These are phyloP conservation scores for Dothiorella sarmentorum DNA, from an alignment of 2,329 filamentous ascomycete genomes.

Conservation along the genomic window DNA sequence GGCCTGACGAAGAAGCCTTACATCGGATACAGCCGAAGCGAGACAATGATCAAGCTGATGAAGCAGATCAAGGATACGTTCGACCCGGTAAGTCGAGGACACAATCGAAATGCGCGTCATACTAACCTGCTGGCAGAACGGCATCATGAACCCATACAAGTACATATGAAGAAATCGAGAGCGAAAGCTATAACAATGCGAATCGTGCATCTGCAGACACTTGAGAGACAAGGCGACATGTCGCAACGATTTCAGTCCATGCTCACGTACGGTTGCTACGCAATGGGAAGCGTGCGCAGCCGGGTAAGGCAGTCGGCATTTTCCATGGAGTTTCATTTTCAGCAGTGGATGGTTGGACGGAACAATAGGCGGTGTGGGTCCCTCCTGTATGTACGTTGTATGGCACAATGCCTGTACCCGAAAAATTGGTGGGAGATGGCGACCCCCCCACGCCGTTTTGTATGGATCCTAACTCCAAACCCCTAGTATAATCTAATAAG, in stretches of 20 bases:
- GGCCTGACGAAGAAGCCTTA: constrained; percentile 95
- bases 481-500: too few species aligned
- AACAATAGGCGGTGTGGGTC: background rate
- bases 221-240: too few species aligned
- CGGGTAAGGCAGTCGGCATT: background rate
- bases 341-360: background rate
- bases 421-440: too few species aligned
- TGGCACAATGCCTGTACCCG: too few species aligned
- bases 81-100: constrained; percentile 69
- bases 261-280: background rate
- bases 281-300: background rate
- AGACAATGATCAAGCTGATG: constrained; percentile 87
- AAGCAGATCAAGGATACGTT: constrained; percentile 91
- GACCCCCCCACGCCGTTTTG: too few species aligned
- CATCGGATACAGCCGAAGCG: constrained; percentile 86
- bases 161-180: constrained; percentile 62
- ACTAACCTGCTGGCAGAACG: constrained; percentile 60
- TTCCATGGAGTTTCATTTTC: too few species aligned
- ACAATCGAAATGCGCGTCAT: background rate
- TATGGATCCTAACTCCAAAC: too few species aligned
- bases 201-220: background rate
- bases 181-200: background rate
- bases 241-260: background rate
- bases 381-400: too few species aligned
- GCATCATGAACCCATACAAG: constrained; percentile 99